A percentile compares a stretch with the other conserved stretches of the same genome.
Evolutionary conservation across 306 rosid genomes (phyloP).

Genomic region (Acacia acuminata): DNA sequence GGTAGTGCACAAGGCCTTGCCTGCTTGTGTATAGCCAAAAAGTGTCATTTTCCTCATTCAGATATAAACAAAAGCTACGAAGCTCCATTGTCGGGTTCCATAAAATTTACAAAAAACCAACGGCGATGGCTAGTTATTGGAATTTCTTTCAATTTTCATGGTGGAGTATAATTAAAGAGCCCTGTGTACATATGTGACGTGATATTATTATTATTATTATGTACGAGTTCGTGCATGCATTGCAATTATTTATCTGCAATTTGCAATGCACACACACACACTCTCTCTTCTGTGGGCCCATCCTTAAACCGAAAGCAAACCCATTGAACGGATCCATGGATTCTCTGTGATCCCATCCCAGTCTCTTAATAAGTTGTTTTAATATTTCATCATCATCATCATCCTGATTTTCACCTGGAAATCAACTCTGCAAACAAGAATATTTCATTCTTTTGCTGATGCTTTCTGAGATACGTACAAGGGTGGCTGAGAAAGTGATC

Average conservation of each 20-base stretch:
- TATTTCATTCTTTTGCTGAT: slow-evolving; percentile 59
- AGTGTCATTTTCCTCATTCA: slow-evolving; percentile 16
- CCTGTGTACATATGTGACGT: neutral
- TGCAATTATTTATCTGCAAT: neutral
- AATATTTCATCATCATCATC: slow-evolving; percentile 42
- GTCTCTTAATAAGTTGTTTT: slow-evolving; percentile 24
- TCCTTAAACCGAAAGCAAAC: slow-evolving; percentile 33
- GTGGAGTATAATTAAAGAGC: neutral
- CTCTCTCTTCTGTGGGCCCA: slow-evolving; percentile 3
- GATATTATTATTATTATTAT: neutral
- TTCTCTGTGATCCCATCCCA: slow-evolving; percentile 20
- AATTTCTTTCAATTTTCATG: slow-evolving; percentile 23
- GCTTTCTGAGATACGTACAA: slow-evolving; percentile 27
- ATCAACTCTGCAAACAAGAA: slow-evolving; percentile 50
- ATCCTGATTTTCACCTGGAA: slow-evolving; percentile 46
- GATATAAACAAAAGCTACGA: slow-evolving; percentile 5
- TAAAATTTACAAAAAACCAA: slow-evolving; percentile 14
- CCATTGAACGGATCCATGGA: slow-evolving; percentile 24
- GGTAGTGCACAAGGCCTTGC: slow-evolving; percentile 47
- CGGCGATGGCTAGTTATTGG: slow-evolving; percentile 1
- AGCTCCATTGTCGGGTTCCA: slow-evolving; percentile 38
- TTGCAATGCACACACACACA: neutral
- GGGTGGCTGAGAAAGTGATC: slow-evolving; percentile 47
- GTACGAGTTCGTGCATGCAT: slow-evolving; percentile 9
- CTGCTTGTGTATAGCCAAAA: slow-evolving; percentile 51